Base-by-base conservation (phyloP, 768 basidiomycete genomes). In the Xanthoconium purpureum region DNA sequence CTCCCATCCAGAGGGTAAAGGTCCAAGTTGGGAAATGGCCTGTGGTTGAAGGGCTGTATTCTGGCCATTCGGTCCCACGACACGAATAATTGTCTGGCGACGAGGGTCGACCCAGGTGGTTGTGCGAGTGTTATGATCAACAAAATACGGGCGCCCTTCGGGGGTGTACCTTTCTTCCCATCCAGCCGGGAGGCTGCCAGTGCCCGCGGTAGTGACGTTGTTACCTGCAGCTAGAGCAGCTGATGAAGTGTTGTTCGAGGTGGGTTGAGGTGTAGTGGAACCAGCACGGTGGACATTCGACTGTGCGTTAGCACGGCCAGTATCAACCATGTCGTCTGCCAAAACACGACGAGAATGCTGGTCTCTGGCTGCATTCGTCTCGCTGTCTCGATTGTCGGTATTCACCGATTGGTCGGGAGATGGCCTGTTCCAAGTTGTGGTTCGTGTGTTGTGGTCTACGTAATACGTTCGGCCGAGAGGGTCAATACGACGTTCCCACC, bases 31-130 rank as follows among this genome's bases (percentile, higher is more conserved):
- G 12, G 92, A 91, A 54, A 98, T 96, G 11, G 94, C 89, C 72
- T 98, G 95, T 10, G 94, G 93, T 70, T 98, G 95, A 29, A 94
- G 78, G 6, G 89, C 83, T 15, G 93, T 76, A 61, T 89, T 90
- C 73, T 91, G 91, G 12, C 95, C 94, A 66, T 85, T 86, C 20
- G 94, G 93, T 18, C 93, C 95, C 87, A 98, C 91, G 47, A 98
- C 95, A 59, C 96, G 94, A 57, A 98, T 89, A 58, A 98, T 84
- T 12, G 94, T 94, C 75, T 98, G 97, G 45, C 97, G 86, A 48
- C 97, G 89, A 38, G 97, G 97, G 71, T 99, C 97, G 24, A 98
- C 95, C 97, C 97, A 99, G n/a, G 97, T 99, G 33, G 97, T 98
- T 18, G 97, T 98, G 47, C 97, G 85, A 12, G 96, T 98, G 70